Evolutionary conservation across 1,139 yeast species (phyloP).

Genomic region (Groenewaldozyma auringiensis): DNA sequence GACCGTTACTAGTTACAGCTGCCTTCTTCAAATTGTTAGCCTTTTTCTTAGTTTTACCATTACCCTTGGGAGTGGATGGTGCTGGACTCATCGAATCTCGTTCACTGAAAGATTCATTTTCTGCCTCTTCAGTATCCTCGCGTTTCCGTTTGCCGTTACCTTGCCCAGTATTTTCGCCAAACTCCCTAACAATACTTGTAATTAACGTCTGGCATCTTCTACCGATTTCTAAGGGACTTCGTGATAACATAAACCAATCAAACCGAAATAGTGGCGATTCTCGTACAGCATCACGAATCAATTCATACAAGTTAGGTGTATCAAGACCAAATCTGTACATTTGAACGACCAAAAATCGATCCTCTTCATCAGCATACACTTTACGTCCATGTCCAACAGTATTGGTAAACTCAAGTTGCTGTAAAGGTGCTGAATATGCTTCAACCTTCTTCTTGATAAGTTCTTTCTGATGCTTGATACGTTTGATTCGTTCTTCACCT

Average conservation of each 20-base stretch:
- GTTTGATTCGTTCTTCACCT: constrained; percentile 74
- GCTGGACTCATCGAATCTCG: constrained; percentile 1
- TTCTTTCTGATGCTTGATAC: constrained; percentile 55
- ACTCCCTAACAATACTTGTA: constrained; percentile 70
- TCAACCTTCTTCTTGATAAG: constrained; percentile 58
- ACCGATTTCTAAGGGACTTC: constrained; percentile 77
- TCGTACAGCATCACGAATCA: constrained; percentile 66
- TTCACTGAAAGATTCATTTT: constrained; percentile 8
- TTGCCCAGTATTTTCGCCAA: constrained; percentile 18
- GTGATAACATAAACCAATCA: constrained; percentile 82
- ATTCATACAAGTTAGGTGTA: constrained; percentile 62
- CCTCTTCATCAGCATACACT: constrained; percentile 78
- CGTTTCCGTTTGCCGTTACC: constrained; percentile 10
- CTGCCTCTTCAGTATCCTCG: constrained; percentile 10
- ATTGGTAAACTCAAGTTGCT: constrained; percentile 66
- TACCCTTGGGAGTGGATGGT: constrained; percentile 3
- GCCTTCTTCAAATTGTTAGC: not conserved
- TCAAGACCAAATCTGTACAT: constrained; percentile 73
- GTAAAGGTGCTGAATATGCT: constrained; percentile 59
- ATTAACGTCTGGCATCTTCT: constrained; percentile 76
- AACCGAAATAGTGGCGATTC: constrained; percentile 70
- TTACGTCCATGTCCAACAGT: constrained; percentile 87
- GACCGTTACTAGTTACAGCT: not conserved
- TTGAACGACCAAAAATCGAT: constrained; percentile 66
- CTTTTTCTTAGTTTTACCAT: constrained; percentile 10